Evolutionary conservation across 192 early-diverging fungal species (phyloP).

Genomic region (Phycomyces blakesleeanus): DNA sequence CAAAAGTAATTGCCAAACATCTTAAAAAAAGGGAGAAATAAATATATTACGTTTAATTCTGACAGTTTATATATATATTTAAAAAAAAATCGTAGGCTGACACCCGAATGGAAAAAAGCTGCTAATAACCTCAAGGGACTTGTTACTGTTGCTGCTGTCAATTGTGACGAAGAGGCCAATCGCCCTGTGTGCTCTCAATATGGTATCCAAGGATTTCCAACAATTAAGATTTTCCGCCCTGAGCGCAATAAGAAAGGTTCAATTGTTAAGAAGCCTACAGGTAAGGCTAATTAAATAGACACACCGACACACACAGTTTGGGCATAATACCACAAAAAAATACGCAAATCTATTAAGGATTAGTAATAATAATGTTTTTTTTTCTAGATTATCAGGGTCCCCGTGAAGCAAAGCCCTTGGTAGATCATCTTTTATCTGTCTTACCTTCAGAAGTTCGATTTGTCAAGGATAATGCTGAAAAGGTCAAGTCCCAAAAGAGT

Average conservation of each 20-base stretch:
- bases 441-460: constrained; percentile 56
- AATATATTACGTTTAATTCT: neutral
- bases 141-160: constrained; percentile 81
- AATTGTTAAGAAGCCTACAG: constrained; percentile 28
- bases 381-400: constrained; percentile 67
- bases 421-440: constrained; percentile 62
- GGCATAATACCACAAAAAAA: too few species aligned
- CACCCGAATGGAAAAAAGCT: constrained; percentile 86
- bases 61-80: neutral
- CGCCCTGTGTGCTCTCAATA: constrained; percentile 72
- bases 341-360: too few species aligned
- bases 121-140: constrained; percentile 80
- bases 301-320: too few species aligned
- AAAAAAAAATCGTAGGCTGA: constrained; percentile 59
- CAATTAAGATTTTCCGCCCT: constrained; percentile 74
- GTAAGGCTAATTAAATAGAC: constrained; percentile 12
- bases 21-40: neutral
- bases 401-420: constrained; percentile 69
- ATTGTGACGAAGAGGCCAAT: constrained; percentile 87
- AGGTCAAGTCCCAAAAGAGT: constrained; percentile 47
- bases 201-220: constrained; percentile 84
- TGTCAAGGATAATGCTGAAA: constrained; percentile 29
- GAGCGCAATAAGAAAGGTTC: constrained; percentile 42
- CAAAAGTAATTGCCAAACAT: constrained; percentile 46
- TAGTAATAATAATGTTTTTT: neutral